Evolutionary conservation across 1,284 basidiomycete genomes (phyloP).

Genomic region (Meripilus lineatus): DNA sequence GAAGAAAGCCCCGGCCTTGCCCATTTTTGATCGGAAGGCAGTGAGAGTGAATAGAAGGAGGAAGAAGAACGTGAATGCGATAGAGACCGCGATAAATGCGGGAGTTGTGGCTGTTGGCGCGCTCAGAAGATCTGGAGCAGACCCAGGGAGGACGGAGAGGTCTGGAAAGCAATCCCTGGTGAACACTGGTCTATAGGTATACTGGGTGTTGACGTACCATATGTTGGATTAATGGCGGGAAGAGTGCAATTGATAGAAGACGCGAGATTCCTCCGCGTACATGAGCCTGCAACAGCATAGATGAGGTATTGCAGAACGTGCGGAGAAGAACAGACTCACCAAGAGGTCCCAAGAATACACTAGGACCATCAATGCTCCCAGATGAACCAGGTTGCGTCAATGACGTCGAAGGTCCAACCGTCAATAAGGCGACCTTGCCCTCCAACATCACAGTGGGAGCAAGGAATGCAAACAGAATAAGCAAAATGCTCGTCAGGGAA

Average conservation of each 20-base stretch:
- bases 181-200: background rate
- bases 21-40: constrained; percentile 63
- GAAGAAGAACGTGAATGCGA: constrained; percentile 60
- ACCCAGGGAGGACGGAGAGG: constrained; percentile 52
- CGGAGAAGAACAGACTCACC: constrained; percentile 36
- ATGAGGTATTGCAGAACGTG: constrained; percentile 10
- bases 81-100: constrained; percentile 57
- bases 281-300: constrained; percentile 49
- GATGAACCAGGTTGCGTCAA: constrained; percentile 38
- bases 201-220: constrained; percentile 39
- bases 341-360: constrained; percentile 59
- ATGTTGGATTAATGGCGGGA: constrained; percentile 53
- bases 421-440: constrained; percentile 58
- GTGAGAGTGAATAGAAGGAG: constrained; percentile 62
- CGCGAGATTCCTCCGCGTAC: constrained; percentile 47
- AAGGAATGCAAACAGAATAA: constrained; percentile 61
- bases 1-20: constrained; percentile 44
- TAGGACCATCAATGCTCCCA: constrained; percentile 60
- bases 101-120: constrained; percentile 61
- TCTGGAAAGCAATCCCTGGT: constrained; percentile 36
- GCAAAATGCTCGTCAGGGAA: constrained; percentile 57
- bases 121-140: constrained; percentile 52
- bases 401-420: constrained; percentile 52
- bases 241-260: constrained; percentile 51
- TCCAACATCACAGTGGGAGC: constrained; percentile 59